Base-by-base conservation (phyloP, 2,329 filamentous ascomycete genomes). In the Bipolaris cookei region DNA sequence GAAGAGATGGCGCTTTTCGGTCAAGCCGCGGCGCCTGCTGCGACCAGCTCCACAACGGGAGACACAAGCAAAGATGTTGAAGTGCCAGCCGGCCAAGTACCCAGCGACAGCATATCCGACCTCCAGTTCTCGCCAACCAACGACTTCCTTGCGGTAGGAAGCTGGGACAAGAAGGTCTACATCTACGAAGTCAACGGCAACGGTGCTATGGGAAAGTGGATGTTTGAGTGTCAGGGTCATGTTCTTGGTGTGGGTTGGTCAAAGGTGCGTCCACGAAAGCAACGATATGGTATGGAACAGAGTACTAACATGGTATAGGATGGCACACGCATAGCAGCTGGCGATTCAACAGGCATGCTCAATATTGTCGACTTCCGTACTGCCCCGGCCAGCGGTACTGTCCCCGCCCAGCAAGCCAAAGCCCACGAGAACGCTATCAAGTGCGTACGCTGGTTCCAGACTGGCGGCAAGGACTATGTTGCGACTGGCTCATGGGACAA, bases 121-220 rank as follows among this genome's bases (percentile, higher is more conserved):
- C 84, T 99, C 58, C 82, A 87, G 46, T 99, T 97, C 80, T 93
- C 90, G 13, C 87, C 89, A 1, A 83, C 83, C 51, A 84, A 80
- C 65, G 92, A 98, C 69, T 90, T 96, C 74, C 83, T 99, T 16
- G 92, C 94, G 21, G 91, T 97, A 34, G 83, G 92, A 45, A 97
- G 92, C 69, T 99, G 95, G 95, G 95, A 99, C 79, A 96, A 96
- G 82, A 96, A 97, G 77, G 92, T 98, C 62, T 90, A 93, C 72
- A 94, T 99, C 74, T 99, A 98, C 80, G 92, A 98, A 77, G 92
- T 98, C 74, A 87, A 89, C 54, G 87, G 87, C 65, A 92, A 92
- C 41, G 86, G 90, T 73, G 94, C 90, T 71, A 87, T 92, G 74
- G 92, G 92, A 47, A 94, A 93, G 72, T 92, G 92, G 62, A 81